Base-by-base conservation (phyloP, 352 stramenopile species). In the Phytophthora pseudosyringae region DNA sequence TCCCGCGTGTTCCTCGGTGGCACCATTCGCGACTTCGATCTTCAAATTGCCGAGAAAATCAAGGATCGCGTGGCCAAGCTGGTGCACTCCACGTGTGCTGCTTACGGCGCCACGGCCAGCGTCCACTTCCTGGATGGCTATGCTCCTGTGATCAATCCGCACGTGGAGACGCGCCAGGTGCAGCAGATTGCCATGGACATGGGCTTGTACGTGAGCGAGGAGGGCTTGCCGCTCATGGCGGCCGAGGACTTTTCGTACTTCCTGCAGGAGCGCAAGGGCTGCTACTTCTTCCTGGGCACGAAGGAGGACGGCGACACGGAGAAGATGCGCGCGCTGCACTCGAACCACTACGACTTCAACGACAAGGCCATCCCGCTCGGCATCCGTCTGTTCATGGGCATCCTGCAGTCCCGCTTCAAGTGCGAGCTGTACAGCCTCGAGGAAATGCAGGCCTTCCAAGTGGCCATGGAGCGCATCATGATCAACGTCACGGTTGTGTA, bases 161-260 rank as follows among this genome's bases (percentile, higher is more conserved):
- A 82, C n/a, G 81, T 86, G 47, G 83, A 95, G 67, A 91, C 86
- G n/a, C 75, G 83, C 33, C 73, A 83, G 32, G 87, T 94, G 59
- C 81, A 93, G 65, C 75, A 93, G 28, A 75, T 95, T 7, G 83
- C 79, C 2, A 79, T 90, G 71, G 83, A 90, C 36, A 81, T 86
- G 43, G 82, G 77, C 0, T 59, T 91, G 31, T 79, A 90, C 45
- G 84, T 98, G 50, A 90, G 93, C 47, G 78, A 91, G 39, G 72
- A 89, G 32, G 87, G 88, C 4, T 63, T 91, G 29, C 70, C 93
- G 4, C 97, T 97, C 28, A 98, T 99, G 95, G 94, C 94, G 5
- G 90, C 86, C 5, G 95, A 99, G 75, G 95, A 99, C 66, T 98
- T 99, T 83, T 88, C 86, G 12, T 99, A 97, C 68, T 95, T 82